These are phyloP conservation scores for Canariomyces notabilis DNA, from an alignment of 2,329 filamentous ascomycete species.

Conservation along the genomic window DNA sequence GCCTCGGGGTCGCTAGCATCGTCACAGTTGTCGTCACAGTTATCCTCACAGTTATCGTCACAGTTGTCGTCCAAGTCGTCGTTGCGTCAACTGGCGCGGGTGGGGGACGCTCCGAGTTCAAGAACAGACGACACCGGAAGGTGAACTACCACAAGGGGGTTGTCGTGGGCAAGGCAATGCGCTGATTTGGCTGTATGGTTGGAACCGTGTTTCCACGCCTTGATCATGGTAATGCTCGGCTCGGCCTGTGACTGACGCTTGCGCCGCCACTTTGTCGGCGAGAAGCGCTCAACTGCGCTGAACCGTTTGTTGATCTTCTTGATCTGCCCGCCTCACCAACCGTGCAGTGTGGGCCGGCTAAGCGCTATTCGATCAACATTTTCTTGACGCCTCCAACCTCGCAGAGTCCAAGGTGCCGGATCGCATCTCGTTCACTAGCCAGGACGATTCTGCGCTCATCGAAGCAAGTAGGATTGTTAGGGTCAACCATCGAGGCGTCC, in stretches of 20 bases:
- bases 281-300: background rate
- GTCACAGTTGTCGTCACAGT: too few species aligned
- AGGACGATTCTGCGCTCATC: constrained; percentile 70
- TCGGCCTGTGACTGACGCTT: background rate
- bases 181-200: too few species aligned
- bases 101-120: too few species aligned
- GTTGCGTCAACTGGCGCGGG: too few species aligned
- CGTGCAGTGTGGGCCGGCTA: background rate
- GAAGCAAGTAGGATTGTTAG: constrained; percentile 89
- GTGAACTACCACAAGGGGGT: too few species aligned
- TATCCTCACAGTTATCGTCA: too few species aligned
- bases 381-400: constrained; percentile 61
- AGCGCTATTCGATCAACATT: constrained; percentile 55
- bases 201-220: background rate
- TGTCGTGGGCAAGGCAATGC: too few species aligned
- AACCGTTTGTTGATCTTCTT: background rate
- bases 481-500: constrained; percentile 82
- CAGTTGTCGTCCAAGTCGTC: too few species aligned
- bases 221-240: background rate
- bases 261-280: background rate
- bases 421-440: constrained; percentile 64
- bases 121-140: too few species aligned
- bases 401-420: constrained; percentile 58
- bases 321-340: background rate
- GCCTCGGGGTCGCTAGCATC: too few species aligned